Conservation (phyloP, 768 basidiomycete species). For the Astraeus odoratus region DNA sequence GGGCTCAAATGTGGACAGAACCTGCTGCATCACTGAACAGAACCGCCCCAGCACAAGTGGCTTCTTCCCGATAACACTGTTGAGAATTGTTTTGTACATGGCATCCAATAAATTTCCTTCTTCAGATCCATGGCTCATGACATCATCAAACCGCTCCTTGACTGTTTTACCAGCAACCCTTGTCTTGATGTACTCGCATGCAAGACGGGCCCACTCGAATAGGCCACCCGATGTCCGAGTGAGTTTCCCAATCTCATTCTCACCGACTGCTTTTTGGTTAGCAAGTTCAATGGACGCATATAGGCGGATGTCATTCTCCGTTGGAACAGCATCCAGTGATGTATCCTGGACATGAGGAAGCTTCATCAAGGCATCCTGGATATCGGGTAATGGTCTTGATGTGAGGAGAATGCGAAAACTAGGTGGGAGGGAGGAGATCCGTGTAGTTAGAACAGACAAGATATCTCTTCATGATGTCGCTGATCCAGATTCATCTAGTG, state of each 20-base stretch:
- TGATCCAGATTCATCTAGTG: slow-evolving; percentile 13
- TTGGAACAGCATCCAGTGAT: slow-evolving; percentile 4
- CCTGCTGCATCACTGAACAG: slow-evolving; percentile 5
- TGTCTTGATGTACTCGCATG: slow-evolving; percentile 5
- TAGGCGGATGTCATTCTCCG: slow-evolving; percentile 1
- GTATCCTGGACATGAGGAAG: neutral
- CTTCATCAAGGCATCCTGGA: neutral
- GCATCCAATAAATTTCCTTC: slow-evolving; percentile 2
- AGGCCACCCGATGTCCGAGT: slow-evolving; percentile 3
- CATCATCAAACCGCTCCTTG: neutral
- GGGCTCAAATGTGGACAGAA: slow-evolving; percentile 5
- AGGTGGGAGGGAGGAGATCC: neutral
- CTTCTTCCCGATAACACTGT: neutral
- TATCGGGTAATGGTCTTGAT: neutral
- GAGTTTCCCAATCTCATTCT: neutral
- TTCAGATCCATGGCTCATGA: neutral
- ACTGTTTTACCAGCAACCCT: neutral
- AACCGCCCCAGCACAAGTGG: neutral
- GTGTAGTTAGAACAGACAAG: slow-evolving; percentile 6
- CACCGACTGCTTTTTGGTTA: neutral
- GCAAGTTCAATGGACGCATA: too few species aligned
- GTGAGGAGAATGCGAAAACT: slow-evolving; percentile 7
- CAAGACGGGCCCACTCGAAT: slow-evolving; percentile 6
- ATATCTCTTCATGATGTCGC: slow-evolving; percentile 4
- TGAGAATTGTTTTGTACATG: slow-evolving; percentile 6